Evolutionary conservation across 345 rosid species (phyloP).

Genomic region (Salix suchowensis): DNA sequence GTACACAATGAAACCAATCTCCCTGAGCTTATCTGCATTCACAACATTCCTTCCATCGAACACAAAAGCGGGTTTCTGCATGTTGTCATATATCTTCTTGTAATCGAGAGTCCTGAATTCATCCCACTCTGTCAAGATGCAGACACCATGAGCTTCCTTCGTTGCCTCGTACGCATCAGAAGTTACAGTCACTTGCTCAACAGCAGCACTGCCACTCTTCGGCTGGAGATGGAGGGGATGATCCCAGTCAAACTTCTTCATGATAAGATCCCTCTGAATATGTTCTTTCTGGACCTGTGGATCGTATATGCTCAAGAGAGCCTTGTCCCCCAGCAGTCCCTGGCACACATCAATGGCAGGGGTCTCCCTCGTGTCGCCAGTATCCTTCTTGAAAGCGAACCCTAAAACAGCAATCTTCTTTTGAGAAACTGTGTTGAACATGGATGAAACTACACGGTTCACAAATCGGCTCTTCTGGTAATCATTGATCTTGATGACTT

Average conservation of each 20-base stretch:
- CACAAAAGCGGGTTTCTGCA: constrained; percentile 91
- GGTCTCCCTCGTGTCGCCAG: constrained; percentile 87
- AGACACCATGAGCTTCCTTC: constrained; percentile 78
- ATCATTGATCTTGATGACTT: constrained; percentile 88
- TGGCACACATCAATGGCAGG: constrained; percentile 93
- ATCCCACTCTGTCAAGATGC: constrained; percentile 94
- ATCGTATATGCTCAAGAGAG: constrained; percentile 75
- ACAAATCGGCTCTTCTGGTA: constrained; percentile 83
- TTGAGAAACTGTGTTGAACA: constrained; percentile 81
- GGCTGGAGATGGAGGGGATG: constrained; percentile 94
- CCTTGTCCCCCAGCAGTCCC: constrained; percentile 87
- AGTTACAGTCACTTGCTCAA: constrained; percentile 66
- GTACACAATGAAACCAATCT: constrained; percentile 89
- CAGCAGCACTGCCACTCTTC: constrained; percentile 62
- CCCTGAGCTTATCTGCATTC: constrained; percentile 54
- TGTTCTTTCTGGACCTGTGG: constrained; percentile 87
- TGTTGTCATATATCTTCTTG: constrained; percentile 61
- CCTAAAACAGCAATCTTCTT: constrained; percentile 83
- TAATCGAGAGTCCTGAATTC: constrained; percentile 81
- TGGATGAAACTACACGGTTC: constrained; percentile 77
- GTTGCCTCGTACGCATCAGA: constrained; percentile 81
- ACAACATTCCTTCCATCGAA: constrained; percentile 80
- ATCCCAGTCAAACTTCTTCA: constrained; percentile 95
- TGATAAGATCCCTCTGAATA: constrained; percentile 81
- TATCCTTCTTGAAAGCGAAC: constrained; percentile 89